Evolutionary conservation across 257 asterid species (phyloP), one percentile per base, ranked within the genome.

Genomic region (Knoxia roxburghii): DNA sequence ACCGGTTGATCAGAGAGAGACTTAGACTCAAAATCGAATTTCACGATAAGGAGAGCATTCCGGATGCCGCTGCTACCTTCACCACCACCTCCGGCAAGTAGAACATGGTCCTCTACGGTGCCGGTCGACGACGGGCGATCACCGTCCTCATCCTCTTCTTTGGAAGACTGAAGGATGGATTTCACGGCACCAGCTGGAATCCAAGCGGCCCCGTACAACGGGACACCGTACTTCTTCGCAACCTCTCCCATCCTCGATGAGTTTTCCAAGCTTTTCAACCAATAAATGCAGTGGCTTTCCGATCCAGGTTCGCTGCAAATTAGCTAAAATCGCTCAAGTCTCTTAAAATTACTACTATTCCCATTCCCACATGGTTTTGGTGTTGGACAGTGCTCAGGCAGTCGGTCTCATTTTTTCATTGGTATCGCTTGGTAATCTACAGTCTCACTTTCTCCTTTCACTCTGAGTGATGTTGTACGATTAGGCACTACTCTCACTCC

Each of bases 31-130:
- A 63, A 73, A 77, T 88, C 88, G 41, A 78, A 80, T 60, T 80
- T 68, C 0, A 94, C 83, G 27, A 93, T 65, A n/a, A 93, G 84
- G 72, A 93, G 68, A 33, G 95, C 87, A 46, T 90, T 93, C 0
- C 85, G 95, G 33, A 93, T 88, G 39, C 99, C 97, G 70, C 86
- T 93, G 72, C 71, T 72, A 64, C 99, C 96, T 85, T 93, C 96
- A 5, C 99, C 99, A 18, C 99, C 99, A 18, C 99, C 99, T 57
- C 99, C 97, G 41, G 99, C 77, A 13, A 93, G 87, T 54, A 88
- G 80, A 32, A 90, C 80, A 73, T 82, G 85, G 71, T 69, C 76
- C 48, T 26, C 71, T 15, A 60, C 2, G 29, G 75, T 55, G 20
- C 72, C 43, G 3, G 72, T 77, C 71, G 27, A 43, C 62, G 37